Conservation (phyloP, 371 early-diverging fungal genomes). For the Neoconidiobolus thromboides region DNA sequence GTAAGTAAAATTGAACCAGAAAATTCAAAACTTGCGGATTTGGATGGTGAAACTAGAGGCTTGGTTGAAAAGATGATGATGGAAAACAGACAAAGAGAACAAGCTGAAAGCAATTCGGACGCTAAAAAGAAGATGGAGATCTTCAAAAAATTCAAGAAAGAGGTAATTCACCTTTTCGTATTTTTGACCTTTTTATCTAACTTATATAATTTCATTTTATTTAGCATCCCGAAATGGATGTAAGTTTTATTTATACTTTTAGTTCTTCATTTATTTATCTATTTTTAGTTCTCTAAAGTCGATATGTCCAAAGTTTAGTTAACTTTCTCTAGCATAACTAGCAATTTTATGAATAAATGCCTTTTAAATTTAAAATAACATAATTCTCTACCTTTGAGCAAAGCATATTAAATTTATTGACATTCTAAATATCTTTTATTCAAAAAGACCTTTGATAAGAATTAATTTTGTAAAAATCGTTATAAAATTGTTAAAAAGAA, state of each 20-base stretch:
- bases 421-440: too few relatives aligned
- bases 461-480: too few relatives aligned
- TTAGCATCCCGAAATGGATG: conserved; percentile 1
- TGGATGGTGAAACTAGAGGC: conserved; percentile 77
- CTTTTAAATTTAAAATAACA: too few relatives aligned
- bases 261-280: too few relatives aligned
- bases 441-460: too few relatives aligned
- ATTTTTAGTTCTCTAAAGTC: too few relatives aligned
- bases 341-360: too few relatives aligned
- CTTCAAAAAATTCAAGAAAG: conserved; percentile 40
- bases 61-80: conserved; percentile 80
- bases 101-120: conserved; percentile 68
- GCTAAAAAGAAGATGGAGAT: conserved; percentile 42
- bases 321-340: too few relatives aligned
- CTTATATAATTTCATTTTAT: neutral
- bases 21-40: conserved; percentile 67
- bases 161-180: neutral
- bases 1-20: conserved; percentile 81
- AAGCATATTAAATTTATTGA: too few relatives aligned
- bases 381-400: too few relatives aligned
- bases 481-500: too few relatives aligned
- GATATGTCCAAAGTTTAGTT: too few relatives aligned
- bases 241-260: neutral
- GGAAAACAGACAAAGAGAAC: conserved; percentile 76
- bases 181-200: neutral